Evolutionary conservation across 2,329 filamentous ascomycete species (phyloP), one percentile per base, ranked within the genome.

Genomic region (Thermothelomyces thermophilus): DNA sequence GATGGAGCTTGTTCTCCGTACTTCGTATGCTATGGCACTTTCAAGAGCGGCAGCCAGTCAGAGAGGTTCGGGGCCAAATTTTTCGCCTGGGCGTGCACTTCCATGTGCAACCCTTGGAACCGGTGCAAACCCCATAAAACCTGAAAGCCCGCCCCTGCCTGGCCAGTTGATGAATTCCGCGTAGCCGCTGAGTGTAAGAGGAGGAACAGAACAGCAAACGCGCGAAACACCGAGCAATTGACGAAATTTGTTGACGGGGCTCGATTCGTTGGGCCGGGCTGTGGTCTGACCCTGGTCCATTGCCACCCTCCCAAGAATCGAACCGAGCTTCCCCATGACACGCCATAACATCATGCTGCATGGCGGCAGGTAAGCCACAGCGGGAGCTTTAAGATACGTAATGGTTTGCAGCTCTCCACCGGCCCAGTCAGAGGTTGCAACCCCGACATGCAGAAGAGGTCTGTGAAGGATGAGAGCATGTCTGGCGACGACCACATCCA

Each of bases 301-400:
- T 56, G 53, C 53, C 51, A 53, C 52, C 36, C 37, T 33, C 44
- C 46, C 11, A 55, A 54, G 13, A 20, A 22, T 16, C 54, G 45
- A 45, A 48, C 52, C 58, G 55, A 60, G 43, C 58, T 62, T 58
- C 14, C 33, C 48, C 53, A 57, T 60, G 58, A 60, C 60, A 62
- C 48, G 49, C 37, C 53, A 57, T 57, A 57, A 60, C 57, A 57
- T 58, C 54, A 58, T 58, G 49, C 50, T 53, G 55, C 48, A 56
- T 41, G 34, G 37, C 39, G 41, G 48, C 41, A 41, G 30, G 41
- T 47, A 39, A 36, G 50, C 45, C 52, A 54, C 40, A 39, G 22
- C 43, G 20, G 30, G 34, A 26, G 26, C 31, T 47, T 44, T 24
- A 10, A 30, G 43, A 41, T 51, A 56, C 56, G 56, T 59, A 58